Conservation (phyloP, 1,284 basidiomycete species). For the Tilletia setariae region DNA sequence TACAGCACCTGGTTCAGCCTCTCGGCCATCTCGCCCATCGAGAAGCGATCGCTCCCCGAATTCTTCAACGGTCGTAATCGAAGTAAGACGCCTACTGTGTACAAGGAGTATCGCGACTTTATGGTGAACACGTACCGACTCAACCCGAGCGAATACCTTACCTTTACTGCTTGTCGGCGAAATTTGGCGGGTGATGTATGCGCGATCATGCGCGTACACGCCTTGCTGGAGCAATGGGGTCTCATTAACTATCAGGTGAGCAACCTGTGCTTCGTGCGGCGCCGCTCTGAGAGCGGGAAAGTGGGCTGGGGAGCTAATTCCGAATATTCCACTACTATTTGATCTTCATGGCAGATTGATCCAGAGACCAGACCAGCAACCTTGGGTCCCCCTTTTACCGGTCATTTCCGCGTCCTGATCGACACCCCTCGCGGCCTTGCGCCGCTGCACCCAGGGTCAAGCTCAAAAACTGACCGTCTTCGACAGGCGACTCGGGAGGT, state of each 20-base stretch:
- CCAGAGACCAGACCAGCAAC: constrained; percentile 91
- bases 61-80: constrained; percentile 93
- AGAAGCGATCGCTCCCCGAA: constrained; percentile 87
- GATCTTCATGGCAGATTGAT: constrained; percentile 71
- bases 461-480: constrained; percentile 21
- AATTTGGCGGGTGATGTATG: constrained; percentile 98
- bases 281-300: neutral
- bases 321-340: neutral
- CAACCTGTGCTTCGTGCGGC: constrained; percentile 1
- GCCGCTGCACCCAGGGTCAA: constrained; percentile 77
- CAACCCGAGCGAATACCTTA: constrained; percentile 91
- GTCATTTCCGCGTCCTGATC: constrained; percentile 94
- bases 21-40: constrained; percentile 85
- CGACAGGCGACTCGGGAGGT: constrained; percentile 17
- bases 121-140: constrained; percentile 99
- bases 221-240: constrained; percentile 98
- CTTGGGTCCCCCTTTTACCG: constrained; percentile 93
- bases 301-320: neutral
- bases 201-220: constrained; percentile 97
- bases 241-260: constrained; percentile 95
- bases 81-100: constrained; percentile 86
- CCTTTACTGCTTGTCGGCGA: constrained; percentile 90
- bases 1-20: constrained; percentile 99
- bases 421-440: constrained; percentile 94
- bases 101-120: constrained; percentile 99